These are phyloP conservation scores for Cryphonectria japonica DNA, from an alignment of 2,329 filamentous ascomycete genomes.

Conservation along the genomic window DNA sequence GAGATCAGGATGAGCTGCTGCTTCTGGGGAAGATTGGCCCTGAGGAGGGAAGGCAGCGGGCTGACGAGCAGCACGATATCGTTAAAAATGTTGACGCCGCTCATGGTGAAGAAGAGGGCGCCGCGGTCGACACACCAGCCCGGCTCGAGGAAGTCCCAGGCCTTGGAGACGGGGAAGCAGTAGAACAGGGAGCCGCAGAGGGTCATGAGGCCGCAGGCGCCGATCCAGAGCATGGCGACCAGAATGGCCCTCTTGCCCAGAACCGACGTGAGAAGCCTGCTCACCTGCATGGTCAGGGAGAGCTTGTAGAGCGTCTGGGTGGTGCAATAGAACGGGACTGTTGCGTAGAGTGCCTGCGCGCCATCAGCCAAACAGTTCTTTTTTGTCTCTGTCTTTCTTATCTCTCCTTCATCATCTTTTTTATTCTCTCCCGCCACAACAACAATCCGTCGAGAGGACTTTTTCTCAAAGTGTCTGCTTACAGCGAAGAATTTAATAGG, in stretches of 20 bases:
- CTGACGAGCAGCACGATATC: slow-evolving; percentile 37
- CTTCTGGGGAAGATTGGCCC: slow-evolving; percentile 42
- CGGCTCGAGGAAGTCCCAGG: slow-evolving; percentile 29
- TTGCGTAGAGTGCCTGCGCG: slow-evolving; percentile 34
- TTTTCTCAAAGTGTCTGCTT: slow-evolving; percentile 10
- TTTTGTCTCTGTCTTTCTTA: too few species aligned
- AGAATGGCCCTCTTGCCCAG: slow-evolving; percentile 33
- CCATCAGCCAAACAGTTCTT: neutral
- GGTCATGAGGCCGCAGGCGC: slow-evolving; percentile 35
- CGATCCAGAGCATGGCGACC: slow-evolving; percentile 31
- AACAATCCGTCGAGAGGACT: neutral
- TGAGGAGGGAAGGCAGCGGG: slow-evolving; percentile 37
- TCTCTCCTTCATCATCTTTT: too few species aligned
- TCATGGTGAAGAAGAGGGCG: slow-evolving; percentile 36
- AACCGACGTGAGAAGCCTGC: slow-evolving; percentile 34
- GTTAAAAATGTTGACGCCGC: slow-evolving; percentile 37
- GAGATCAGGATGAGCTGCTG: slow-evolving; percentile 48
- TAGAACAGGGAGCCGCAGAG: slow-evolving; percentile 35
- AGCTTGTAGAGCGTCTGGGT: slow-evolving; percentile 35
- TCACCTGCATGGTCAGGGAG: slow-evolving; percentile 37
- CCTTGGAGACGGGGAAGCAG: slow-evolving; percentile 35
- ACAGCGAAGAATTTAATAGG: slow-evolving; percentile 25
- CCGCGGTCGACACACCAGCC: slow-evolving; percentile 33
- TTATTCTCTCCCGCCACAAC: neutral
- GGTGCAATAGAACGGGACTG: slow-evolving; percentile 35